These are phyloP conservation scores for Ensete ventricosum DNA, from an alignment of 176 grass and related monocot genomes.

Conservation along the genomic window DNA sequence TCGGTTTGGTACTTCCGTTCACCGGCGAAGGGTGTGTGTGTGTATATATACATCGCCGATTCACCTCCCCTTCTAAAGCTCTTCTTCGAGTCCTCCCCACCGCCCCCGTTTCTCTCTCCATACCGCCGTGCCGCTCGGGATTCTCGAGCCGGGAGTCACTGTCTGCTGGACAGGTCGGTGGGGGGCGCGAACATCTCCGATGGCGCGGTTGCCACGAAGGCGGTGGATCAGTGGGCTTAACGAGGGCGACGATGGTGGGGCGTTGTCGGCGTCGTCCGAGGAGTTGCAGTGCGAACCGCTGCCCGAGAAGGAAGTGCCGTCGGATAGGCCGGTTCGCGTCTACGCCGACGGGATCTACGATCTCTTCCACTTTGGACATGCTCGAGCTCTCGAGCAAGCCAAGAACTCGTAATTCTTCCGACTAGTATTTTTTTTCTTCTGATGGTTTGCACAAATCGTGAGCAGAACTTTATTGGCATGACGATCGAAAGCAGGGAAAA, in stretches of 20 bases:
- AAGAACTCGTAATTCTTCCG: slow-evolving; percentile 48
- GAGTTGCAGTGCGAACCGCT: background rate
- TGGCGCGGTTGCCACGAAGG: slow-evolving; percentile 68
- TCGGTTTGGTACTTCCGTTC: too few relatives aligned
- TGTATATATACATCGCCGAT: too few relatives aligned
- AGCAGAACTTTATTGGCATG: background rate
- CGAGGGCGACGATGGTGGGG: slow-evolving; percentile 2
- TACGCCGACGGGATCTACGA: slow-evolving; percentile 99
- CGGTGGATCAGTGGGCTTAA: slow-evolving; percentile 12
- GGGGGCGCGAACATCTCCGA: background rate
- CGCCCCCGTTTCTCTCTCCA: background rate
- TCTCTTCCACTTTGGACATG: slow-evolving; percentile 97
- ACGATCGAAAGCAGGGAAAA: background rate
- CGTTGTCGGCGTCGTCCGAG: slow-evolving; percentile 11
- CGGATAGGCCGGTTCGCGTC: slow-evolving; percentile 38
- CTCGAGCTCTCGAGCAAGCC: slow-evolving; percentile 93
- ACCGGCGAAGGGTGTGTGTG: too few relatives aligned
- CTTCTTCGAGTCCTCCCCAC: background rate
- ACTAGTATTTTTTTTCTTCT: too few relatives aligned
- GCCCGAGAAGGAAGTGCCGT: background rate
- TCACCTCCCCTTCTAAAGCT: background rate
- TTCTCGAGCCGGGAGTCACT: background rate
- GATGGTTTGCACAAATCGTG: background rate
- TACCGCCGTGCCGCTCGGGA: background rate
- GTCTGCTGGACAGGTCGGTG: background rate